Evolutionary conservation across 2,329 filamentous ascomycete species (phyloP).

Genomic region (Fusarium sp.): DNA sequence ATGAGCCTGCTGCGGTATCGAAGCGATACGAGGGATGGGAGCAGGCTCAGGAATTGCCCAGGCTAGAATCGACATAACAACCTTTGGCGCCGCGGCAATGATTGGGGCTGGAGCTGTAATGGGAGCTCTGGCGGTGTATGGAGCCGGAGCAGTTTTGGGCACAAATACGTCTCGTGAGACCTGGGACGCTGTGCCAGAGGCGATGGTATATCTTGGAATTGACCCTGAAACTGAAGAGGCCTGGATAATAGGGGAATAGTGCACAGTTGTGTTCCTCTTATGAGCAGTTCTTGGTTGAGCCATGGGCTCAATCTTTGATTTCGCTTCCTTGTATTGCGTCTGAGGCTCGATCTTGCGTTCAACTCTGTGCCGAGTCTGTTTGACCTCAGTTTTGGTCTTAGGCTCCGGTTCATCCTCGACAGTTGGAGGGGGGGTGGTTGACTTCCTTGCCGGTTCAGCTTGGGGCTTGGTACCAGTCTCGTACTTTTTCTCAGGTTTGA

Average conservation of each 20-base stretch:
- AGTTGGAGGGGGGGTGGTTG: not conserved
- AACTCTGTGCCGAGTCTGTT: not conserved
- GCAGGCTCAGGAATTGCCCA: slow-evolving; percentile 25
- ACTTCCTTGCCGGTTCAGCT: not conserved
- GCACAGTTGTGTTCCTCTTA: not conserved
- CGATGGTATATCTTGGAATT: not conserved
- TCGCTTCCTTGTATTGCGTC: not conserved
- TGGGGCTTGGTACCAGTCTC: not conserved
- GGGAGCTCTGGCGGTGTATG: slow-evolving; percentile 23
- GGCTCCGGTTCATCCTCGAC: slow-evolving; percentile 16
- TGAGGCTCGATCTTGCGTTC: not conserved
- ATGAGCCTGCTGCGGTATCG: slow-evolving; percentile 1
- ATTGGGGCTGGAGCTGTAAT: slow-evolving; percentile 17
- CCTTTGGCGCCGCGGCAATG: slow-evolving; percentile 23
- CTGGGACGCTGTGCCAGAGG: slow-evolving; percentile 6
- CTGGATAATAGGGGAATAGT: not conserved
- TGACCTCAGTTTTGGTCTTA: not conserved
- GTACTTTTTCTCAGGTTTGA: not conserved
- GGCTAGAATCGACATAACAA: slow-evolving; percentile 25
- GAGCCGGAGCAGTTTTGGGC: slow-evolving; percentile 20
- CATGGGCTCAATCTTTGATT: not conserved
- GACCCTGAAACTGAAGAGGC: not conserved
- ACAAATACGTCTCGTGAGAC: slow-evolving; percentile 1
- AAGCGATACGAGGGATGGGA: slow-evolving; percentile 10
- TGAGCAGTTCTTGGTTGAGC: not conserved